Base-by-base conservation (phyloP, 768 basidiomycete species). In the Mycena galopus region DNA sequence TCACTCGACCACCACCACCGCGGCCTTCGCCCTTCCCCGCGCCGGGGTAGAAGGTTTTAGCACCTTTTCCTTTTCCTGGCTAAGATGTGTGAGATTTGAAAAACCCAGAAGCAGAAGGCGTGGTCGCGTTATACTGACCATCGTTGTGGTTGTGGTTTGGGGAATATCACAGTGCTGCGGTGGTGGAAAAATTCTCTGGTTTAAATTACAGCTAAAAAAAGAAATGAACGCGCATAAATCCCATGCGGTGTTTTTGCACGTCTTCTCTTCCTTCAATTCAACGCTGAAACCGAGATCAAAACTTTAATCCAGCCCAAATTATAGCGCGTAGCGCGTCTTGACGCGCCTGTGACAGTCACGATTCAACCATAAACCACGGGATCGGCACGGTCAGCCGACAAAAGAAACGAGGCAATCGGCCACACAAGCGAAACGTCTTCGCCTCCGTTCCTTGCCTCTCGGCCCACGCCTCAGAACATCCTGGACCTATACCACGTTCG, bases 1-100 rank as follows among this genome's bases (percentile, higher is more conserved):
- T 91, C 85, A 82, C 86, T 84, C 67, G 65, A 27, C 55, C 56
- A 16, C 23, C 17, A 30, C 3, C 19, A 16, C 27, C 25, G 1
- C 27, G 21, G 37, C 16, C 44, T 32, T 47, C 32, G 60, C n/a
- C 14, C 23, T 37, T 35, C 2, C 35, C 35, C 4, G 5, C 4
- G 21, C 29, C n/a, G 4, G 44, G 21, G 27, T 33, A 58, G 27
- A 50, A 6, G 3, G 23, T 21, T 67, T 30, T 63, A n/a, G n/a
- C n/a, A 62, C 75, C 69, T 57, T 53, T 65, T 6, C 50, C 51
- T 65, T 65, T 55, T 7, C 23, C 63, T 5, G 64, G 19, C 35
- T 65, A 16, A 14, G 11, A 25, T 16, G n/a, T 27, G 32, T 57
- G 23, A 33, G 29, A 10, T 19, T n/a, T 3, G 4, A 10, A 29